phyloP scores from a whole-genome alignment of 2,329 filamentous ascomycete species.

The Paraphoma chrysanthemicola region DNA sequence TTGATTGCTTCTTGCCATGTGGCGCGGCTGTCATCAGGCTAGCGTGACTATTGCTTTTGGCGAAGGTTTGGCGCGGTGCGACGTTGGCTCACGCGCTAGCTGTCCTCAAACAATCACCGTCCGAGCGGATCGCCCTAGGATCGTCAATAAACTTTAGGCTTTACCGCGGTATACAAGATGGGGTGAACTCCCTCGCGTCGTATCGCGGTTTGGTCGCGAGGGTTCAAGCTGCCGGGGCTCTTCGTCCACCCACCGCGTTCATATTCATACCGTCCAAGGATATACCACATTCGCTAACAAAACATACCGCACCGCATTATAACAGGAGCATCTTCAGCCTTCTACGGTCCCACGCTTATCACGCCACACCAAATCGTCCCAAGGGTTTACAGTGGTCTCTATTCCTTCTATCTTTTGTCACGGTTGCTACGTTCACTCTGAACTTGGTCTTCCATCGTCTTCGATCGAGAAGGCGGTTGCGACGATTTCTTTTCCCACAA shows the following conservation, averaged over 20 bases:
- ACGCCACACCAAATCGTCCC: too few species aligned
- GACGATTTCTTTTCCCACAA: not conserved
- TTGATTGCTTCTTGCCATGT: slow-evolving; percentile 7
- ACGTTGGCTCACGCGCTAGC: slow-evolving; percentile 28
- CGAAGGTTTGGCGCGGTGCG: slow-evolving; percentile 31
- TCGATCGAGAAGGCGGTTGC: not conserved
- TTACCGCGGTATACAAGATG: slow-evolving; percentile 32
- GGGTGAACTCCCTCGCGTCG: slow-evolving; percentile 21
- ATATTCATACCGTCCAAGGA: slow-evolving; percentile 7
- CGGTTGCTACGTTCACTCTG: not conserved
- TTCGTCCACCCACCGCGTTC: slow-evolving; percentile 12
- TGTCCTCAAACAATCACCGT: slow-evolving; percentile 32
- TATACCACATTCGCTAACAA: not conserved
- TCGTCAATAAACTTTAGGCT: slow-evolving; percentile 34
- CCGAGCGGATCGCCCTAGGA: slow-evolving; percentile 25
- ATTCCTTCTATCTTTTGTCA: not conserved
- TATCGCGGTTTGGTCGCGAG: slow-evolving; percentile 25
- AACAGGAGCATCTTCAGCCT: slow-evolving; percentile 12
- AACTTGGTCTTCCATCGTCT: not conserved
- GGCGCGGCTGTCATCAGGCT: slow-evolving; percentile 17
- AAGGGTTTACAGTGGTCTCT: too few species aligned
- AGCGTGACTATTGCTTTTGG: slow-evolving; percentile 14
- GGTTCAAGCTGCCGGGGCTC: slow-evolving; percentile 21
- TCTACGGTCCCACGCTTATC: not conserved
- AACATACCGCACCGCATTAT: slow-evolving; percentile 10